Evolutionary conservation across 2,329 filamentous ascomycete genomes (phyloP).

Genomic region (Incumbomyces delicatus): DNA sequence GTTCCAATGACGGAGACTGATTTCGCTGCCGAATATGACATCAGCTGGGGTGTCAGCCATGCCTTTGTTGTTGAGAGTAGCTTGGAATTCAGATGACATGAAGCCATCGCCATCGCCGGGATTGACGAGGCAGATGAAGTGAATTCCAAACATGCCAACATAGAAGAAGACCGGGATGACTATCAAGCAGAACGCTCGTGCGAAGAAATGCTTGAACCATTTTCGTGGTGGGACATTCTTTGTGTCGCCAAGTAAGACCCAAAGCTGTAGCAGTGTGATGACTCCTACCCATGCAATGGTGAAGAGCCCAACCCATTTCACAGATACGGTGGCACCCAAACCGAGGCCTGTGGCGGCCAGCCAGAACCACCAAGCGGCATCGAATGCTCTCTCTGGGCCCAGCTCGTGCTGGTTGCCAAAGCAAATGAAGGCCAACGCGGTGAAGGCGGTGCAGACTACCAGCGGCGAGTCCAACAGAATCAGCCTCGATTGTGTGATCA

Average conservation of each 20-base stretch:
- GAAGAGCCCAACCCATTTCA: slow-evolving; percentile 98
- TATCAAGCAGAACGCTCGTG: slow-evolving; percentile 82
- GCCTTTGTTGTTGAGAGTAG: slow-evolving; percentile 87
- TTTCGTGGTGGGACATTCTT: slow-evolving; percentile 75
- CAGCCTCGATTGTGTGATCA: slow-evolving; percentile 86
- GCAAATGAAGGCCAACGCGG: slow-evolving; percentile 77
- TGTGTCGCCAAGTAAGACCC: slow-evolving; percentile 84
- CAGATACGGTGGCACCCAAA: slow-evolving; percentile 81
- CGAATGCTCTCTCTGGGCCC: slow-evolving; percentile 79
- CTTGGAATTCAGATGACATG: slow-evolving; percentile 99
- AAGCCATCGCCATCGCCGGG: slow-evolving; percentile 96
- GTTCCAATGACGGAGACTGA: slow-evolving; percentile 85
- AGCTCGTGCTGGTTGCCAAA: slow-evolving; percentile 97
- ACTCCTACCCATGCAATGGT: slow-evolving; percentile 96
- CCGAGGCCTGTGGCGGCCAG: slow-evolving; percentile 74
- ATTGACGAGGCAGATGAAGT: slow-evolving; percentile 87
- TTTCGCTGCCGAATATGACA: slow-evolving; percentile 76
- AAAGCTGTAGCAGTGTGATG: slow-evolving; percentile 84
- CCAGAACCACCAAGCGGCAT: slow-evolving; percentile 97
- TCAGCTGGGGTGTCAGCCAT: slow-evolving; percentile 95
- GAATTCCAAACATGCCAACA: slow-evolving; percentile 92
- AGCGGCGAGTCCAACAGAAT: slow-evolving; percentile 95
- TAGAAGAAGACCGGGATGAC: slow-evolving; percentile 84
- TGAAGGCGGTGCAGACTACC: slow-evolving; percentile 86
- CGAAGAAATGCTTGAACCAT: slow-evolving; percentile 90